phyloP scores from a whole-genome alignment of 805 yeast genomes.

The Pichia occidentalis region DNA sequence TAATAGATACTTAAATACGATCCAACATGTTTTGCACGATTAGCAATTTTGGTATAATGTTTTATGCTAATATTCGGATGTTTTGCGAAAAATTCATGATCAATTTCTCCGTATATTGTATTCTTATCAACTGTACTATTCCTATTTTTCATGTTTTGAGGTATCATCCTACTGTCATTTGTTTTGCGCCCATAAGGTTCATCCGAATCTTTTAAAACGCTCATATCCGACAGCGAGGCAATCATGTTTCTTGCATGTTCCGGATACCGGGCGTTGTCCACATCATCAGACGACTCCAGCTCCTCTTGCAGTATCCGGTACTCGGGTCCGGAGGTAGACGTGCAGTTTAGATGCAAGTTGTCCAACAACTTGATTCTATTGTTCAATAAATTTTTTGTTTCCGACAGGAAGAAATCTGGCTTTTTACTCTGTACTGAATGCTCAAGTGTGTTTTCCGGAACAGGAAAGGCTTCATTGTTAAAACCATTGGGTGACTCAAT shows the following conservation, averaged over 20 bases:
- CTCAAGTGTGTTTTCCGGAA: not conserved
- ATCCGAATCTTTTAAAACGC: not conserved
- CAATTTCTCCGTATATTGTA: too few species aligned
- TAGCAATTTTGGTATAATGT: slow-evolving; percentile 14
- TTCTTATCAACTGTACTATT: too few species aligned
- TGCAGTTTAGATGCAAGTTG: slow-evolving; percentile 40
- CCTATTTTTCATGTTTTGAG: too few species aligned
- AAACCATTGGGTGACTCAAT: too few species aligned
- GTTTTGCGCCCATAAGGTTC: not conserved
- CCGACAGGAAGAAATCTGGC: slow-evolving; percentile 16
- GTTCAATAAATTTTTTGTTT: slow-evolving; percentile 37
- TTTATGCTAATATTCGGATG: slow-evolving; percentile 20
- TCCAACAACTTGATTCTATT: slow-evolving; percentile 36
- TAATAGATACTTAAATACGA: slow-evolving; percentile 43
- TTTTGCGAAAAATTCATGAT: too few species aligned
- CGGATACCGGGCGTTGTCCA: too few species aligned
- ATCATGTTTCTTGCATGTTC: not conserved
- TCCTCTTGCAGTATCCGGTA: too few species aligned
- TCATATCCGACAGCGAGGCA: slow-evolving; percentile 4
- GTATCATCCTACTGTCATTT: not conserved
- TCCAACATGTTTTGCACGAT: slow-evolving; percentile 10
- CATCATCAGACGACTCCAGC: too few species aligned
- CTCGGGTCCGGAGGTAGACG: slow-evolving; percentile 18
- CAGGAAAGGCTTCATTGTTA: too few species aligned
- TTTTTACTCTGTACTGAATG: slow-evolving; percentile 1